Evolutionary conservation across 164 flowering plant species (phyloP), one percentile per base, ranked within the genome.

Genomic region (Cinnamomum chago): DNA sequence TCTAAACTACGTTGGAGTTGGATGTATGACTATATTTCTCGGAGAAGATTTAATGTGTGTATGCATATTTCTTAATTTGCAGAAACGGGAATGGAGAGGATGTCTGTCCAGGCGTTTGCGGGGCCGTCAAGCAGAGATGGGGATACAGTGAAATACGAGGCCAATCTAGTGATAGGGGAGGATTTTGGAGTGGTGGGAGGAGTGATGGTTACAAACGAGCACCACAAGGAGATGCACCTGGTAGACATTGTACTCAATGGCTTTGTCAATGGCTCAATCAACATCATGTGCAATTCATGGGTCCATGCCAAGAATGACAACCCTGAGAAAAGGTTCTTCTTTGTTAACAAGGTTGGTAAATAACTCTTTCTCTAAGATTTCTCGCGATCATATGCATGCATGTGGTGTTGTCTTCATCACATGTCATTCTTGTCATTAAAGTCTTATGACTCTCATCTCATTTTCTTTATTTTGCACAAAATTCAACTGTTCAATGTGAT

Each of bases 151-250:
- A 77, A 66, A 7, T 92, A 92, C 22, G 90, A 85, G 76, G 75
- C 85, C 0, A 47, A 76, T 0, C 83, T 90, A 27, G 67, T 9
- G 12, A 71, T 92, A 11, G 82, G 82, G 1, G 51, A 52, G 0
- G 82, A 72, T 58, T 92, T 89, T 23, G 95, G 97, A 3, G 80
- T 70, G 12, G 51, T 87, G 5, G 97, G 97, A 0, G 97, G 86
- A 0, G 22, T 90, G 3, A 0, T 84, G 0, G 84, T 92, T 12
- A 84, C 83, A 65, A 90, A 92, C 78, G 86, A 86, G 65, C 93
- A 89, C 81, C 88, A 79, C 71, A 81, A 70, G 58, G 97, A 92
- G 83, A 84, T 89, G 86, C 86, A 13, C 67, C 22, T 90, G 17
- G 50, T 81, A 33, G 72, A 77, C 35, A 84, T 92, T 3, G 76